phyloP scores from a whole-genome alignment of 208 protist genomes.

The Balamuthia mandrillaris region DNA sequence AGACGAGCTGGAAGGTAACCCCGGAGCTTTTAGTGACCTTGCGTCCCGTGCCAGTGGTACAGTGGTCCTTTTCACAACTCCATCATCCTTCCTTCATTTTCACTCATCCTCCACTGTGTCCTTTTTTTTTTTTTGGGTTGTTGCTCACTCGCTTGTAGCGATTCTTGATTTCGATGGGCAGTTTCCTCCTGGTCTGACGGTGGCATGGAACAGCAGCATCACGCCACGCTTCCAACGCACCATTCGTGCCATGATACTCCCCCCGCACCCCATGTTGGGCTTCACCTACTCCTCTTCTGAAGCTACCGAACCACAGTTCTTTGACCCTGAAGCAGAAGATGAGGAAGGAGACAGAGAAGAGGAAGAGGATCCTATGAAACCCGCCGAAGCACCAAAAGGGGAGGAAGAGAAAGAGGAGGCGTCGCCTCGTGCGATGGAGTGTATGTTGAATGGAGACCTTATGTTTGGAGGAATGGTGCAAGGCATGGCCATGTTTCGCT shows the following conservation, averaged over 20 bases:
- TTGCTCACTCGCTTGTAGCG: too few species aligned
- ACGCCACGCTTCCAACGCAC: not conserved
- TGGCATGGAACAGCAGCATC: not conserved
- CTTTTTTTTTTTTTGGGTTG: too few species aligned
- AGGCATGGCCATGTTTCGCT: not conserved
- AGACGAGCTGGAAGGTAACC: too few species aligned
- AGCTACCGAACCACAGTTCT: not conserved
- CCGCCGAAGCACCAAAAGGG: too few species aligned
- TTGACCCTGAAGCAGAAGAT: not conserved
- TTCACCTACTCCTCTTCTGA: not conserved
- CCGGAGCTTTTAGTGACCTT: too few species aligned
- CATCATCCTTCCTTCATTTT: too few species aligned
- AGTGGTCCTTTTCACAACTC: too few species aligned
- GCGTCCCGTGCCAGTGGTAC: too few species aligned
- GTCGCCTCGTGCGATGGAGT: too few species aligned
- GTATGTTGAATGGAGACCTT: not conserved
- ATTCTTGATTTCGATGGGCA: too few species aligned
- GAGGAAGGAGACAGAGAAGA: not conserved
- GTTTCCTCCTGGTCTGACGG: not conserved
- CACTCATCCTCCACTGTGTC: too few species aligned
- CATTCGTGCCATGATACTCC: not conserved
- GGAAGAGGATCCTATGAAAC: not conserved
- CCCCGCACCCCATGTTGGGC: not conserved
- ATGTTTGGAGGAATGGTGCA: conserved; percentile 23
- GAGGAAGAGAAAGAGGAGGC: too few species aligned